These are phyloP conservation scores for Flaveria linearis DNA, from an alignment of 129 eudicot genomes.

Conservation along the genomic window DNA sequence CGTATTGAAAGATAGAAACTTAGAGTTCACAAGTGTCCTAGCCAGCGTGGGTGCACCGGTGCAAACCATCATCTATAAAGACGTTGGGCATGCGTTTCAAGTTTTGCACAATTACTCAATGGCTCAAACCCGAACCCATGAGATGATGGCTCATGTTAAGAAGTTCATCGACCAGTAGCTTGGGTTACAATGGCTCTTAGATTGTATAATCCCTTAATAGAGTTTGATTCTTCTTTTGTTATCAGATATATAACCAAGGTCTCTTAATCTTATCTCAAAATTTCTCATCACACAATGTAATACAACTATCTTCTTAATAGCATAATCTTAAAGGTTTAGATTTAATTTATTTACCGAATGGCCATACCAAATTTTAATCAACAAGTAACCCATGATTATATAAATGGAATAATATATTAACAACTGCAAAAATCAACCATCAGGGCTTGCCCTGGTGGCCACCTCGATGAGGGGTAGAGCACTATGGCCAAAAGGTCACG, in stretches of 20 bases:
- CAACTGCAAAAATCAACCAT: too few relatives aligned
- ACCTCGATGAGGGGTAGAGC: too few relatives aligned
- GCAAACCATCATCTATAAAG: conserved; percentile 45
- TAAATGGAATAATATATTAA: too few relatives aligned
- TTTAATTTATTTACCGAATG: too few relatives aligned
- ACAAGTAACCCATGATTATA: too few relatives aligned
- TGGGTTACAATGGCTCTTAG: not conserved
- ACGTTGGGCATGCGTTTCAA: conserved; percentile 75
- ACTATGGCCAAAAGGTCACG: too few relatives aligned
- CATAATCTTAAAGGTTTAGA: too few relatives aligned
- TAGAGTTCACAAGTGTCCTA: conserved; percentile 41
- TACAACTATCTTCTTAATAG: too few relatives aligned
- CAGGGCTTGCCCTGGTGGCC: too few relatives aligned
- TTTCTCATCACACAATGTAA: too few relatives aligned
- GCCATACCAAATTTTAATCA: too few relatives aligned
- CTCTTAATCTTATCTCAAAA: not conserved
- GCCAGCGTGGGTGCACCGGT: conserved; percentile 39
- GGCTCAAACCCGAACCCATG: conserved; percentile 46
- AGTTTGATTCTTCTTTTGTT: conserved; percentile 9
- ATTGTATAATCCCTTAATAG: conserved; percentile 1
- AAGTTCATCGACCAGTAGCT: conserved; percentile 41
- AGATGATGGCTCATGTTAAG: conserved; percentile 50
- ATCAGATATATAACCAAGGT: not conserved
- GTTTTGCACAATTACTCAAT: conserved; percentile 46
- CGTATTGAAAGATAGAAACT: conserved; percentile 56